Evolutionary conservation across 78 protist species (phyloP).

Genomic region (Tieghemostelium lacteum): DNA sequence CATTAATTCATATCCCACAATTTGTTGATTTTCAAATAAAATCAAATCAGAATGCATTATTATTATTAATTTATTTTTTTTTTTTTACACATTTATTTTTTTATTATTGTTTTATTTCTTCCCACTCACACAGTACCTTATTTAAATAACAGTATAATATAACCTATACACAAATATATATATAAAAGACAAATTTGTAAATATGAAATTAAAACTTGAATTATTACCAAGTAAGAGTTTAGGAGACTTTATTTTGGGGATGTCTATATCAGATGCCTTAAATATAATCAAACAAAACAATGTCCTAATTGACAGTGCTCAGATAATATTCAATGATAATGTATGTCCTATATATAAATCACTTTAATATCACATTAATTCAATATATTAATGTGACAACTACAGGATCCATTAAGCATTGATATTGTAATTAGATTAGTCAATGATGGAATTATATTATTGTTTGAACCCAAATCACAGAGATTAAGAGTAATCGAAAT

Average conservation of each 20-base stretch:
- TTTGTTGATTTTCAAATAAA: no score
- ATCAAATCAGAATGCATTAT: no score
- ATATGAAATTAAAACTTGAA: conserved; percentile 59
- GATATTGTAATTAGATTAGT: conserved; percentile 78
- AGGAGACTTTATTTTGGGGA: conserved; percentile 71
- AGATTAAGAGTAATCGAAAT: conserved; percentile 69
- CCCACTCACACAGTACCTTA: no score
- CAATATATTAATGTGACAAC: background rate
- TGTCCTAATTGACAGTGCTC: conserved; percentile 38
- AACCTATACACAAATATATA: background rate
- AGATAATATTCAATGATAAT: conserved; percentile 69
- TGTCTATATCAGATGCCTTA: conserved; percentile 80
- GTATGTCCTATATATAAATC: background rate
- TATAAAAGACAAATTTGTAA: background rate
- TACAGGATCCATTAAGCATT: conserved; percentile 77
- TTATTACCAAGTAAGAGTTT: conserved; percentile 69
- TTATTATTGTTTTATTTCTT: no score
- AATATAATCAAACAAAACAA: conserved; percentile 53
- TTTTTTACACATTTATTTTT: no score
- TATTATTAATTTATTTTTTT: no score
- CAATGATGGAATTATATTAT: conserved; percentile 77
- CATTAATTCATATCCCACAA: no score
- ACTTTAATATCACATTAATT: background rate
- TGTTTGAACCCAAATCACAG: conserved; percentile 79
- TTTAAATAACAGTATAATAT: no score